Evolutionary conservation across 2,329 filamentous ascomycete genomes (phyloP).

Genomic region (Monascus ruber): DNA sequence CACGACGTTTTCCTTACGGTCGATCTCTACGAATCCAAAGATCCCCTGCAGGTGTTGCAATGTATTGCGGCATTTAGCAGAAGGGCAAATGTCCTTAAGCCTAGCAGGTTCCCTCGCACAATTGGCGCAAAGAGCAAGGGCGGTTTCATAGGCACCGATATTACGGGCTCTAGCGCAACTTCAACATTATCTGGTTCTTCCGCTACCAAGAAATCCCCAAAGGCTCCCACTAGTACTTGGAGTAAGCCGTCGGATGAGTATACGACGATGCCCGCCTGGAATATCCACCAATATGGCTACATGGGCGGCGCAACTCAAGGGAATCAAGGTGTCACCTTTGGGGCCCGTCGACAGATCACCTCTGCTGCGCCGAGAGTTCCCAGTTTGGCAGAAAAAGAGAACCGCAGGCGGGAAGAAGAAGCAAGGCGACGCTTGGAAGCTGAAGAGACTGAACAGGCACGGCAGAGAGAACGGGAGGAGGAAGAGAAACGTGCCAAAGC

Average conservation of each 20-base stretch:
- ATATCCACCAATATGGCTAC: constrained; percentile 96
- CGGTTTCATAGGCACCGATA: constrained; percentile 53
- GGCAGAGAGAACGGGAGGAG: constrained; percentile 38
- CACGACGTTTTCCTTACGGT: constrained; percentile 97
- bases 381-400: constrained; percentile 74
- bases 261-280: constrained; percentile 82
- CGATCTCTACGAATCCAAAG: constrained; percentile 89
- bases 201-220: constrained; percentile 51
- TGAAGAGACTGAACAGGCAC: constrained; percentile 43
- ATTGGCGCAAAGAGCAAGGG: constrained; percentile 62
- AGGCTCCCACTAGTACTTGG: constrained; percentile 65
- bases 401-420: constrained; percentile 48
- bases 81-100: constrained; percentile 63
- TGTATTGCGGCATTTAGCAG: constrained; percentile 87
- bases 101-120: constrained; percentile 58
- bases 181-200: constrained; percentile 37
- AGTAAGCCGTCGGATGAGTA: constrained; percentile 74
- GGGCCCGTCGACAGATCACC: constrained; percentile 84
- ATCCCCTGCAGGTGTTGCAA: constrained; percentile 90
- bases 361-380: constrained; percentile 68
- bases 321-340: constrained; percentile 87
- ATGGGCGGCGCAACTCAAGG: constrained; percentile 96
- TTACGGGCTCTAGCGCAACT: constrained; percentile 47
- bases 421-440: constrained; percentile 38
- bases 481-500: constrained; percentile 34